phyloP scores from a whole-genome alignment of 306 rosid genomes.

The Sphenostylis stenocarpa region DNA sequence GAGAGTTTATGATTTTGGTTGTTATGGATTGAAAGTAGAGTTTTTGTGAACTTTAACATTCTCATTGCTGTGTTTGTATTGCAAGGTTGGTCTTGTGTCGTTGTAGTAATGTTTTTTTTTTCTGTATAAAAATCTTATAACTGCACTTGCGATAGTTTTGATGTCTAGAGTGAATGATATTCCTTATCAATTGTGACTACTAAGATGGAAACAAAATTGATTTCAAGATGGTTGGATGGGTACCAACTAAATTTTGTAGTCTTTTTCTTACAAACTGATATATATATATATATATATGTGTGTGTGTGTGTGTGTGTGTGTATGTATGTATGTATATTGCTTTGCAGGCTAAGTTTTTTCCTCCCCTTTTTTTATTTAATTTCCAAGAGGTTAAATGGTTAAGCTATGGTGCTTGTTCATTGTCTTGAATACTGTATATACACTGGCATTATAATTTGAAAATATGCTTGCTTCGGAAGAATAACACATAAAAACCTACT shows the following conservation, averaged over 20 bases:
- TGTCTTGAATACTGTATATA: not conserved
- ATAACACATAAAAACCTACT: not conserved
- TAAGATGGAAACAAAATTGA: conserved; percentile 15
- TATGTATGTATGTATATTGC: too few relatives aligned
- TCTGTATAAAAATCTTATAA: not conserved
- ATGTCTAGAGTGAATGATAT: conserved; percentile 7
- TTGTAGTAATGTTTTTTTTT: not conserved
- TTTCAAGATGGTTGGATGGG: conserved; percentile 8
- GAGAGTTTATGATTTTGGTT: not conserved
- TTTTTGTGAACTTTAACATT: conserved; percentile 1
- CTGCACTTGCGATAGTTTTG: not conserved
- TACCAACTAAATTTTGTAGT: not conserved
- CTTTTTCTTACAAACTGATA: too few relatives aligned
- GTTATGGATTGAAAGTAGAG: not conserved
- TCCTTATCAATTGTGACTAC: not conserved
- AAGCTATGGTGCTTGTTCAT: not conserved
- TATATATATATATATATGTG: too few relatives aligned
- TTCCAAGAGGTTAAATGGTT: not conserved
- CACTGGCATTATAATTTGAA: not conserved
- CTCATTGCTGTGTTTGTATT: not conserved
- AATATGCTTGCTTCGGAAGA: conserved; percentile 2
- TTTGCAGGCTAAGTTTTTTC: too few relatives aligned
- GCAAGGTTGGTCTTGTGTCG: not conserved
- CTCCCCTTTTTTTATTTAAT: too few relatives aligned
- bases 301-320: too few relatives aligned